Evolutionary conservation across 306 rosid species (phyloP).

Genomic region (Glycine tomentella): DNA sequence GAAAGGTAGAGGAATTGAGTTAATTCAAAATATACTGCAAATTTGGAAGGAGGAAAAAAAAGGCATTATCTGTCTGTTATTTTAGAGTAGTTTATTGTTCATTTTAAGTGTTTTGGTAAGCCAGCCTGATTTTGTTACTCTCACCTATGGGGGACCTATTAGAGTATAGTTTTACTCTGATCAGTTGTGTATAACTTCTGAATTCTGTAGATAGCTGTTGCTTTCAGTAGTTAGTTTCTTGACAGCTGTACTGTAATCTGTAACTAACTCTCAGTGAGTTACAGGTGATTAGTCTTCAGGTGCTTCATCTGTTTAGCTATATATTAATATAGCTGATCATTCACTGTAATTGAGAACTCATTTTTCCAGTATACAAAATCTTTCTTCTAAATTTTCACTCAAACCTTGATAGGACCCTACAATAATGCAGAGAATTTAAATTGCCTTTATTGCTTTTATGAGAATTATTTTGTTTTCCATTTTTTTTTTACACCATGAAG

Average conservation of each 20-base stretch:
- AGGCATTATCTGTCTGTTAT: conserved; percentile 18
- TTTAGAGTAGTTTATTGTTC: conserved; percentile 28
- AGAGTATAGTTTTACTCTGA: not conserved
- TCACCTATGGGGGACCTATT: not conserved
- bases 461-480: conserved; percentile 13
- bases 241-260: not conserved
- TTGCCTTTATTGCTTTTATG: not conserved
- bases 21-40: conserved; percentile 31
- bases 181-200: not conserved
- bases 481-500: not conserved
- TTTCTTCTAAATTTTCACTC: not conserved
- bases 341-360: not conserved
- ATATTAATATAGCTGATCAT: not conserved
- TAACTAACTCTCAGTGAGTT: not conserved
- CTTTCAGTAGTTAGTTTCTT: not conserved
- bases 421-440: conserved; percentile 27
- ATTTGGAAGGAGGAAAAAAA: not conserved
- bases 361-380: not conserved
- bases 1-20: conserved; percentile 34
- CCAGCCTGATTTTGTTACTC: conserved; percentile 13
- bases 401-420: not conserved
- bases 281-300: not conserved
- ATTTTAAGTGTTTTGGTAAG: not conserved
- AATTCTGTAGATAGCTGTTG: not conserved
- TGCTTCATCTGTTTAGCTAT: not conserved